Evolutionary conservation across 805 yeast genomes (phyloP), one percentile per base, ranked within the genome.

Genomic region (Lipomyces sp.): DNA sequence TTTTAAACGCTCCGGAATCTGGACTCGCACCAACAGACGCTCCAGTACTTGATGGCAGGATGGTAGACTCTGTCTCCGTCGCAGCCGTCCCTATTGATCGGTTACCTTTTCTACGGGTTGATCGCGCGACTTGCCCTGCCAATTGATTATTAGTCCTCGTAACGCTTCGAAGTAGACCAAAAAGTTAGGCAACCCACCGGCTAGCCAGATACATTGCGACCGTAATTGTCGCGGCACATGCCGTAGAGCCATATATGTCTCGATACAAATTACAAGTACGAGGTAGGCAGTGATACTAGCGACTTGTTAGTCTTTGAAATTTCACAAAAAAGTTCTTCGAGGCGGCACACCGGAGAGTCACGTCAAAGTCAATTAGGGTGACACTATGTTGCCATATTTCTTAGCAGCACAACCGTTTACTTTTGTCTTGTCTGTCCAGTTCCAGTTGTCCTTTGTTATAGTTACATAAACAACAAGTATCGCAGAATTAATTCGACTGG

Each of bases 1-100:
- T 68, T 59, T 72, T 69, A 32, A 53, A 57, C 8, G 42, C 39
- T 51, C 11, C 54, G 24, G 50, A 37, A 32, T 50, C 65, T 18
- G 56, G 32, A 39, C 29, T 33, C 60, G 33, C 37, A 18, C 18
- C 30, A 15, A 54, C 60, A 2, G 62, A 32, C 39, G 63, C 37
- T 7, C 24, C 24, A 24, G 63, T 45, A 3, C 57, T 58, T 37
- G 39, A 48, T 29, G 37, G 13, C 35, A 53, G 32, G 45, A 57
- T 18, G 33, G 10, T 13, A n/a, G 34, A 42, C 24, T 2, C 53
- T 18, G 56, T 29, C 10, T 24, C 42, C 4, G 53, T 55, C n/a
- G 18, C 7, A 42, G 48, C 48, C 2, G 48, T 42, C 48, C 48
- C 48, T 42, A 42, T 42, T 42, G 48, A 42, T 8, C 48, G 48